These are phyloP conservation scores for Corchorus capsularis DNA, from an alignment of 345 rosid genomes.

Conservation along the genomic window DNA sequence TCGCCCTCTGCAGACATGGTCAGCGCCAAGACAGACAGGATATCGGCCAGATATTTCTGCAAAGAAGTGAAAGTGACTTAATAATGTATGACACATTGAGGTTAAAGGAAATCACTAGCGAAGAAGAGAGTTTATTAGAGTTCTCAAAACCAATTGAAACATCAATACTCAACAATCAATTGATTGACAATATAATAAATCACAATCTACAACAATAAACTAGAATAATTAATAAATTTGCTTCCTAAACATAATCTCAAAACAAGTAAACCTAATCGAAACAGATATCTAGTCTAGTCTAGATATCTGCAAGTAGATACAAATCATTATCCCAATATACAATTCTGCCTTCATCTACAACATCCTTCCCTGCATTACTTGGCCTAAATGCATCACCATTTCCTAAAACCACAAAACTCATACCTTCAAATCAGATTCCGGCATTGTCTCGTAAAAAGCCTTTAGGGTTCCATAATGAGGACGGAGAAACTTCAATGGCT, in stretches of 20 bases:
- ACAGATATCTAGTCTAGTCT: neutral
- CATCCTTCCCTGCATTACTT: neutral
- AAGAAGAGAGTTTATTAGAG: neutral
- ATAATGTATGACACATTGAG: neutral
- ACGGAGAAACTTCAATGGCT: constrained; percentile 95
- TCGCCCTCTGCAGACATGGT: constrained; percentile 98
- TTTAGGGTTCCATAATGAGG: constrained; percentile 94
- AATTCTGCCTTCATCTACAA: neutral
- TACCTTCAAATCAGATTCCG: constrained; percentile 76
- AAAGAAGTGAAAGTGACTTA: constrained; percentile 25
- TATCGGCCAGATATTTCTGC: constrained; percentile 88
- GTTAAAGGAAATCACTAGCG: neutral
- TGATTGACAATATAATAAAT: neutral
- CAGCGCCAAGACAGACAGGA: constrained; percentile 85
- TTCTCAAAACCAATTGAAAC: neutral
- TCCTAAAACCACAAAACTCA: neutral
- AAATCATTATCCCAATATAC: neutral
- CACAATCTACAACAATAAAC: too few relatives aligned
- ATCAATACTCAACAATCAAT: neutral
- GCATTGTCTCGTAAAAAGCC: constrained; percentile 63
- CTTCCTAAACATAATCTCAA: neutral
- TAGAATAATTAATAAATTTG: neutral
- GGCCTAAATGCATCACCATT: neutral
- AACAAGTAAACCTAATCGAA: neutral
- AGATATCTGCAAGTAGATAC: neutral